Base-by-base conservation (phyloP, 495 filamentous ascomycete genomes). In the Cladorrhinum samala region DNA sequence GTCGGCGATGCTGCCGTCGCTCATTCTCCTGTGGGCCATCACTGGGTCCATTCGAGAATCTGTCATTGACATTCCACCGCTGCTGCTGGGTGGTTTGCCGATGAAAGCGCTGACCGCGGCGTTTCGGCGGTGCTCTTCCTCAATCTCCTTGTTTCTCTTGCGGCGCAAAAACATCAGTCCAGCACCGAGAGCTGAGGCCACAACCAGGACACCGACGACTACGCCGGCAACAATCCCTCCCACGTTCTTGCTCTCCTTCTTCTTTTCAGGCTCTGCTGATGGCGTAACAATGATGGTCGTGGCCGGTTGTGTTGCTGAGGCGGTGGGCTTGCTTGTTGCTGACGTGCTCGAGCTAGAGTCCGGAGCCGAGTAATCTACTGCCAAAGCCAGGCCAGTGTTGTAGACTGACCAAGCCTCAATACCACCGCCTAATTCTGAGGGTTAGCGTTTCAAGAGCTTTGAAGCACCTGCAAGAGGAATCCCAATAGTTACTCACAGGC, bases 1-100 rank as follows among this genome's bases (percentile, higher is more conserved):
- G 67, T 98, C 94, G 60, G 91, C 92, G 65, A 98, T 97, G 72
- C 92, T 96, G 59, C 92, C 93, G 69, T 92, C 88, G 70, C 93
- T 97, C 74, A 92, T 83, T 68, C 93, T 82, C 63, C 90, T 78
- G 58, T 93, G 83, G 52, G 83, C 82, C 84, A 96, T 88, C 46
- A 86, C 83, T 19, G 92, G 89, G 57, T 98, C 93, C 54, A 96
- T 85, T 19, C 94, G 82, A 41, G 87, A 85, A 68, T 97, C 91
- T 9, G 78, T 77, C 74, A 86, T 83, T 23, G 86, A 85, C 27
- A 73, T 72, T 53, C 77, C 76, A 51, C 77, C 73, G 44, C 76
- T 77, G 66, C 73, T 77, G 20, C 72, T 72, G 20, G 78, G 76
- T 1, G 72, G 63, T 68, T 88, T 86, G 50, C 80, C 77, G 48